phyloP scores from a whole-genome alignment of 2,329 filamentous ascomycete genomes.

The Sporothrix brunneoviolacea region DNA sequence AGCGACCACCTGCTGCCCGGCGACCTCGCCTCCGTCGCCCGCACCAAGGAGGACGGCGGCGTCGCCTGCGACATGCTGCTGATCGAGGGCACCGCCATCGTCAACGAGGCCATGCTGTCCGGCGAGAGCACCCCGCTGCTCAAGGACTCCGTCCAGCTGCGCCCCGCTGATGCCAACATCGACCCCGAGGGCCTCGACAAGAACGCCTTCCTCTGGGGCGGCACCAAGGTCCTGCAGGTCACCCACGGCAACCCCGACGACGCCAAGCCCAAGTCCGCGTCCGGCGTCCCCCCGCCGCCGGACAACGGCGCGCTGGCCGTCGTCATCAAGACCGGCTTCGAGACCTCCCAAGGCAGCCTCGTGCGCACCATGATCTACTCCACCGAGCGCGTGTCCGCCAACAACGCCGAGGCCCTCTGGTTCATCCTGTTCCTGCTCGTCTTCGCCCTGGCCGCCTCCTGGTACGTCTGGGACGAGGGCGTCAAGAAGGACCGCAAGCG shows the following conservation, averaged over 20 bases:
- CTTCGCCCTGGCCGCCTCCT: constrained; percentile 93
- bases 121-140: constrained; percentile 94
- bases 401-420: constrained; percentile 90
- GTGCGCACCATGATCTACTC: constrained; percentile 99
- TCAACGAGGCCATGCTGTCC: constrained; percentile 98
- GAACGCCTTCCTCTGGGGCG: constrained; percentile 92
- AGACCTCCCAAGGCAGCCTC: constrained; percentile 94
- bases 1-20: constrained; percentile 91
- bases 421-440: constrained; percentile 96
- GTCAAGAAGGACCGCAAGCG: constrained; percentile 91
- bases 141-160: constrained; percentile 91
- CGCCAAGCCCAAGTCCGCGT: constrained; percentile 62
- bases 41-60: constrained; percentile 94
- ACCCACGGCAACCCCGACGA: constrained; percentile 78
- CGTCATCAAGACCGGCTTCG: constrained; percentile 95
- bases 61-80: constrained; percentile 96
- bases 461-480: constrained; percentile 98
- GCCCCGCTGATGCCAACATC: constrained; percentile 70
- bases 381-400: constrained; percentile 96
- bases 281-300: constrained; percentile 75
- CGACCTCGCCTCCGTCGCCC: constrained; percentile 83
- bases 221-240: constrained; percentile 94
- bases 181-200: constrained; percentile 93
- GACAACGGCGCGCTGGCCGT: constrained; percentile 92
- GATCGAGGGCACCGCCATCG: constrained; percentile 90